phyloP scores from a whole-genome alignment of 768 basidiomycete genomes.

The Filobasidium floriforme region DNA sequence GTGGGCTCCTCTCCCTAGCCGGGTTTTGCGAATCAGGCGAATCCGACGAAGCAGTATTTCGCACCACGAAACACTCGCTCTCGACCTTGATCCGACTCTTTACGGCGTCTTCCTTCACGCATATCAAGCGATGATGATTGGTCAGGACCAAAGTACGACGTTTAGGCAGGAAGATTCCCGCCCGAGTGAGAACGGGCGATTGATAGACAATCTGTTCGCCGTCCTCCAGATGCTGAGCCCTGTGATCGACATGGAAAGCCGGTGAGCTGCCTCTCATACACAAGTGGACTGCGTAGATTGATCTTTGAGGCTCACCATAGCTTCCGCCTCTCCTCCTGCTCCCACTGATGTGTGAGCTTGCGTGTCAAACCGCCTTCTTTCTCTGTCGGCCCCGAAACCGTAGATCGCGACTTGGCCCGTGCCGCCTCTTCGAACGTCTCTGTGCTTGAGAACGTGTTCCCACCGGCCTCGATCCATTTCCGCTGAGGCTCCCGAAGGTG shows the following conservation, averaged over 20 bases:
- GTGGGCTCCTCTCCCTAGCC: not conserved
- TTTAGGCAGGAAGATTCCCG: conserved; percentile 26
- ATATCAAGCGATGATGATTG: conserved; percentile 36
- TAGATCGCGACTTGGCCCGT: not conserved
- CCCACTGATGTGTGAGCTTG: conserved; percentile 3
- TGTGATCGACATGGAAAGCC: not conserved
- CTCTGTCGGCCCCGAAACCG: not conserved
- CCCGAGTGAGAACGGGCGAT: conserved; percentile 29
- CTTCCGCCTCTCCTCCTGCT: not conserved
- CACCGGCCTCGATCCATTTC: conserved; percentile 21
- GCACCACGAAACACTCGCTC: conserved; percentile 26
- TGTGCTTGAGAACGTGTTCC: conserved; percentile 3
- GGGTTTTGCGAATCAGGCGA: not conserved
- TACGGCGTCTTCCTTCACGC: conserved; percentile 35
- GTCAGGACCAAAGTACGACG: conserved; percentile 35
- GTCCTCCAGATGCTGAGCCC: conserved; percentile 24
- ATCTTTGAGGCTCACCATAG: not conserved
- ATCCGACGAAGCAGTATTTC: not conserved
- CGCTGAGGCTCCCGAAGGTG: conserved; percentile 14
- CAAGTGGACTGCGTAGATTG: not conserved
- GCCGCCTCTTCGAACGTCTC: conserved; percentile 7
- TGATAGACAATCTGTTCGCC: conserved; percentile 36
- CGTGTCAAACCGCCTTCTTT: not conserved
- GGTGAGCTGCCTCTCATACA: no score
- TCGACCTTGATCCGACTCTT: conserved; percentile 29